Evolutionary conservation across 805 yeast species (phyloP).

Genomic region (Zygosaccharomyces bailii): DNA sequence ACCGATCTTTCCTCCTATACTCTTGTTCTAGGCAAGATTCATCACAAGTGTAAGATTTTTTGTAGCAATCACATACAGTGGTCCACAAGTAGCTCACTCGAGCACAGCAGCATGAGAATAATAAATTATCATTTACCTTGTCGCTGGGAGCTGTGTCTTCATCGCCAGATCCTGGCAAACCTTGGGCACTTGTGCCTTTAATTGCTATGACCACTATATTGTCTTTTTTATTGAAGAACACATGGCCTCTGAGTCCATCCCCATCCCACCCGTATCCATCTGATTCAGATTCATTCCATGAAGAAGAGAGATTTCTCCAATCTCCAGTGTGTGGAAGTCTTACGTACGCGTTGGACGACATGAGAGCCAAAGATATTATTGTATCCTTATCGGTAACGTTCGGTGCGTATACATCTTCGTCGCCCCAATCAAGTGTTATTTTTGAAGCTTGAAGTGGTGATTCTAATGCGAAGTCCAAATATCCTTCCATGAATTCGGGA

Average conservation of each 20-base stretch:
- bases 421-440: conserved; percentile 63
- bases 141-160: conserved; percentile 80
- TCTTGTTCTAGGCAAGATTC: conserved; percentile 82
- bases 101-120: conserved; percentile 96
- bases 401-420: conserved; percentile 57
- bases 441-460: conserved; percentile 29
- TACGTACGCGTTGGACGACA: conserved; percentile 91
- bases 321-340: conserved; percentile 71
- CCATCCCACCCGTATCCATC: conserved; percentile 80
- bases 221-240: conserved; percentile 63
- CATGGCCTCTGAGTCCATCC: conserved; percentile 85
- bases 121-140: conserved; percentile 78
- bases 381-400: conserved; percentile 73
- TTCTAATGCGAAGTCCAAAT: conserved; percentile 52
- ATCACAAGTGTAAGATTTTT: conserved; percentile 79
- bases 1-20: conserved; percentile 68
- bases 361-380: conserved; percentile 67
- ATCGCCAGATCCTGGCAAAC: conserved; percentile 67
- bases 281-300: conserved; percentile 53
- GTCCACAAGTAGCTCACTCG: conserved; percentile 88
- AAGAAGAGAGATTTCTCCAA: conserved; percentile 75
- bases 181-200: conserved; percentile 90
- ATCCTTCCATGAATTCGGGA: conserved; percentile 66
- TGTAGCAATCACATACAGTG: conserved; percentile 92
- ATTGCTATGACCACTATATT: conserved; percentile 68